These are phyloP conservation scores for Carpinus viminea DNA, from an alignment of 306 rosid genomes.

Conservation along the genomic window DNA sequence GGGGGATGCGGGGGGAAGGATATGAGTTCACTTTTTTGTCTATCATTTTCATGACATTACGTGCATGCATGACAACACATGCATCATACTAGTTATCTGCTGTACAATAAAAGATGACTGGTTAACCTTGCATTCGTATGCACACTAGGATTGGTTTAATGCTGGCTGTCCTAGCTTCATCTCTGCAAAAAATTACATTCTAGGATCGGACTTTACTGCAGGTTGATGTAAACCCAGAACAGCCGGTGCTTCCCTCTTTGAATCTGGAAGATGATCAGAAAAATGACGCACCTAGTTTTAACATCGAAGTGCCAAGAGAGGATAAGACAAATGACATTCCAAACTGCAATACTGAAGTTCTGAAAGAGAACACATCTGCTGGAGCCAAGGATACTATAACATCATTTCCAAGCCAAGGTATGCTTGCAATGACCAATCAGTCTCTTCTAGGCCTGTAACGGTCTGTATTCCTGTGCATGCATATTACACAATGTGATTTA, in stretches of 20 bases:
- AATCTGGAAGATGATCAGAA: conserved; percentile 39
- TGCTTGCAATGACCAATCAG: background rate
- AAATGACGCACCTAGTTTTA: conserved; percentile 31
- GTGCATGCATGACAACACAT: background rate
- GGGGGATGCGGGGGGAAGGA: no score
- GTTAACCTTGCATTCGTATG: background rate
- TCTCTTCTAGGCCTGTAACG: conserved; percentile 2
- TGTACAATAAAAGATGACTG: background rate
- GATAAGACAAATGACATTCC: conserved; percentile 32
- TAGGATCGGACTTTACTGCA: conserved; percentile 37
- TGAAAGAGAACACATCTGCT: conserved; percentile 28
- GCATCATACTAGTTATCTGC: background rate
- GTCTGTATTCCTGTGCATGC: no score
- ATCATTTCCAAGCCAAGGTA: conserved; percentile 65
- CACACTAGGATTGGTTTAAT: conserved; percentile 16
- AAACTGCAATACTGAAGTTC: conserved; percentile 33
- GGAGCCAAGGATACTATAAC: conserved; percentile 36
- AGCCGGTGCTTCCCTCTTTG: conserved; percentile 40
- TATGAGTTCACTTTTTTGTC: background rate
- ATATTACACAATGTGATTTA: conserved; percentile 16
- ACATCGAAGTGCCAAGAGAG: conserved; percentile 33
- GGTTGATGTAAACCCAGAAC: conserved; percentile 47
- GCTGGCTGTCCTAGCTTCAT: background rate
- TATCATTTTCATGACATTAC: background rate
- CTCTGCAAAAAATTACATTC: background rate